Conservation (phyloP, 345 rosid genomes). For the Hibiscus syriacus region DNA sequence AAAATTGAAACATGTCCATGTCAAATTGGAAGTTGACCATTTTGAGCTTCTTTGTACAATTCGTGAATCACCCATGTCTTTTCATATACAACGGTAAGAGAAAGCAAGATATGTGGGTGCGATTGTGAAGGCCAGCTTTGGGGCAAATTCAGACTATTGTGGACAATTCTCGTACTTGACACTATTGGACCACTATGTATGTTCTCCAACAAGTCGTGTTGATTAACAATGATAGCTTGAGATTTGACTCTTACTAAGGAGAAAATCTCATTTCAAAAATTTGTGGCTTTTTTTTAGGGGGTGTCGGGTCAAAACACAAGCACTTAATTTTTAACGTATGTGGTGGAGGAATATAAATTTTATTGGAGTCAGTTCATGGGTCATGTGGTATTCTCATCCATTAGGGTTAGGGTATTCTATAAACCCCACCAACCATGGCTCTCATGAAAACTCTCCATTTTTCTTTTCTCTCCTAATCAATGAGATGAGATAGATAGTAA, state of each 20-base stretch:
- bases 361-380: conserved; percentile 27
- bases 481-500: too few species aligned
- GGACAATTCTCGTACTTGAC: background rate
- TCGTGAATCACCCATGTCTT: background rate
- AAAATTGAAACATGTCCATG: background rate
- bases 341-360: background rate
- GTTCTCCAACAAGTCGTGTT: conserved; percentile 6
- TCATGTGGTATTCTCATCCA: conserved; percentile 24
- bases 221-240: conserved; percentile 17
- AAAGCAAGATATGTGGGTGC: background rate
- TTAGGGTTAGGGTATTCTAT: conserved; percentile 13
- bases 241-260: too few species aligned
- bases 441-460: conserved; percentile 2
- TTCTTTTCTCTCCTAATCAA: too few species aligned
- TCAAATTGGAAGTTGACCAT: background rate
- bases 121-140: too few species aligned
- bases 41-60: background rate
- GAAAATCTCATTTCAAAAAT: too few species aligned
- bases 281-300: too few species aligned
- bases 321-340: background rate
- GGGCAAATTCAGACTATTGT: background rate
- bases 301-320: conserved; percentile 3
- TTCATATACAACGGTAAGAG: background rate
- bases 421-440: conserved; percentile 48
- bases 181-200: background rate